A percentile compares a stretch with the other conserved stretches of the same genome.
These are phyloP conservation scores for Pichia sp. DNA, from an alignment of 1,139 yeast species.

Conservation along the genomic window DNA sequence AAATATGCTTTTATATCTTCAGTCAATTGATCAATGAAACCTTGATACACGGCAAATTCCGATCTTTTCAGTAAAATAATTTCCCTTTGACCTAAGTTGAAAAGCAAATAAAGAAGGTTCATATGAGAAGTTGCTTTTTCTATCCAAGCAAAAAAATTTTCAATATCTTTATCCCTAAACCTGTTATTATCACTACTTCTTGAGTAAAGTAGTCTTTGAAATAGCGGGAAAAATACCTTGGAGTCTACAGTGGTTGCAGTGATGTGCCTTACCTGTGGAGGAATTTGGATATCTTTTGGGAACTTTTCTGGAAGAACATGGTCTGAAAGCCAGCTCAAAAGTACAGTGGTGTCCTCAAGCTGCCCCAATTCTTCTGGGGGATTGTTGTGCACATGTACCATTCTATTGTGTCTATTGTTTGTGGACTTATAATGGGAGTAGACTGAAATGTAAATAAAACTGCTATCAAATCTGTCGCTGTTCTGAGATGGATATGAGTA, in stretches of 20 bases:
- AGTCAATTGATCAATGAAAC: conserved; percentile 7
- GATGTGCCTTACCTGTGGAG: conserved; percentile 2
- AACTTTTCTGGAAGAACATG: conserved; percentile 3
- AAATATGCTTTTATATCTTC: conserved; percentile 2
- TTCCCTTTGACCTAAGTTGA: conserved; percentile 10
- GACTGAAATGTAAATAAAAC: too few species aligned
- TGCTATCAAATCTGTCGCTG: too few species aligned
- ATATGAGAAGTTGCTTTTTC: conserved; percentile 8
- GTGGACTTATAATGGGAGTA: too few species aligned
- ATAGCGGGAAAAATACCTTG: conserved; percentile 7
- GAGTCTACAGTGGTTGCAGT: conserved; percentile 2
- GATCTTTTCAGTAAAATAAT: conserved; percentile 8
- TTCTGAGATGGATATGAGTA: too few species aligned
- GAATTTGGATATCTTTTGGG: conserved; percentile 1
- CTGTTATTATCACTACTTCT: background rate
- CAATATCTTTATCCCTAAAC: background rate
- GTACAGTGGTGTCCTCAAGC: background rate
- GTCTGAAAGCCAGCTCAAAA: background rate
- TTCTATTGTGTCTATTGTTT: too few species aligned
- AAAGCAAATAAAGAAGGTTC: conserved; percentile 5
- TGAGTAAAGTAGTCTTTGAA: conserved; percentile 10
- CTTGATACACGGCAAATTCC: conserved; percentile 14
- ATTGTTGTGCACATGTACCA: too few species aligned
- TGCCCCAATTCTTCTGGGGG: too few species aligned
- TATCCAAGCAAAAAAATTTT: conserved; percentile 8